Percentiles rank a stretch among this genome's conserved stretches.
These are phyloP conservation scores for Synura sp. DNA, from an alignment of 352 stramenopile genomes.

Conservation along the genomic window DNA sequence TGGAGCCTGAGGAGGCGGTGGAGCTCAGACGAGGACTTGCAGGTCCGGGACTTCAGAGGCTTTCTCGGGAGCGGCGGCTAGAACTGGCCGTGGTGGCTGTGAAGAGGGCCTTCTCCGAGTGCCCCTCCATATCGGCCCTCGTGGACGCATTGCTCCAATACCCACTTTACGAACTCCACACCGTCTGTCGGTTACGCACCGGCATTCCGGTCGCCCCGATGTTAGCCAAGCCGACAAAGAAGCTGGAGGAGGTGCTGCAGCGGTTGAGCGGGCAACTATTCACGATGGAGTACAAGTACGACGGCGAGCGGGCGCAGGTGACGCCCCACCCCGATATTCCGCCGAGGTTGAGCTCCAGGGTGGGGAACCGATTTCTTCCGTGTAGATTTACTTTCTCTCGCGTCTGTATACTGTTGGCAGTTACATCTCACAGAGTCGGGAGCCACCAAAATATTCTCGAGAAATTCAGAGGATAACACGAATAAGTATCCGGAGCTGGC, in stretches of 20 bases:
- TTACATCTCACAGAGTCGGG: conserved; percentile 77
- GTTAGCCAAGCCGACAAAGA: conserved; percentile 96
- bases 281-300: conserved; percentile 82
- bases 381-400: no score
- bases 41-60: background rate
- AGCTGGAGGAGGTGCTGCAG: conserved; percentile 45
- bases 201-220: conserved; percentile 97
- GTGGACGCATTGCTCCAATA: conserved; percentile 74
- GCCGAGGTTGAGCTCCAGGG: background rate
- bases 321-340: conserved; percentile 50
- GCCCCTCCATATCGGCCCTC: conserved; percentile 89
- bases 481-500: conserved; percentile 91
- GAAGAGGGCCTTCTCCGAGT: conserved; percentile 96
- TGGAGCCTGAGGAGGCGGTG: conserved; percentile 25
- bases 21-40: conserved; percentile 35
- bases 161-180: conserved; percentile 59
- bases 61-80: conserved; percentile 53
- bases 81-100: conserved; percentile 81
- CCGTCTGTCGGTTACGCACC: conserved; percentile 86
- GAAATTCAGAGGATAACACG: conserved; percentile 96
- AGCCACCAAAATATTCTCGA: conserved; percentile 92
- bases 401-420: conserved; percentile 42
- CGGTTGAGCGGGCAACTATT: conserved; percentile 11
- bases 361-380: background rate
- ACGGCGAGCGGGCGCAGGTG: conserved; percentile 93